phyloP scores from a whole-genome alignment of 768 basidiomycete genomes.

The Mycena alexandri region DNA sequence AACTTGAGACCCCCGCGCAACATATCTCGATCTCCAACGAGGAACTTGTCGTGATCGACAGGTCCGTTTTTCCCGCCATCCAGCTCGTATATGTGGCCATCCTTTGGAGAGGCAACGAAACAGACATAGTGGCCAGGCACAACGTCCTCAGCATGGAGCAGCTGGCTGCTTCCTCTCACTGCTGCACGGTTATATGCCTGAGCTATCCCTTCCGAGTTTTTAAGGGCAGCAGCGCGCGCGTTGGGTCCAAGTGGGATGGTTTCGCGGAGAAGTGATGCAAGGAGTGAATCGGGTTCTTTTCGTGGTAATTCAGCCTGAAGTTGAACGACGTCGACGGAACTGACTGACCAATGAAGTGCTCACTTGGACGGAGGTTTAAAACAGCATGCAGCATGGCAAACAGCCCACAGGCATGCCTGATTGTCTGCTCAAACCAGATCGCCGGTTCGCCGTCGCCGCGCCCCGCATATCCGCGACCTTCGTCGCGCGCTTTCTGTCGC shows the following conservation, averaged over 20 bases:
- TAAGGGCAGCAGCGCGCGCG: conserved; percentile 34
- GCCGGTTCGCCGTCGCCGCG: conserved; percentile 27
- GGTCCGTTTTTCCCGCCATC: conserved; percentile 40
- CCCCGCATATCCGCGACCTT: conserved; percentile 31
- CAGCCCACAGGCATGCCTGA: conserved; percentile 36
- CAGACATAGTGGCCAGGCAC: conserved; percentile 35
- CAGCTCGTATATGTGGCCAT: conserved; percentile 39
- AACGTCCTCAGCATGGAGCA: conserved; percentile 28
- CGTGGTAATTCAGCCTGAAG: neutral
- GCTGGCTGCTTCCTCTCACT: conserved; percentile 25
- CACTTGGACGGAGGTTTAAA: conserved; percentile 24
- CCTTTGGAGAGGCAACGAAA: conserved; percentile 34
- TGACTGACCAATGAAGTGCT: conserved; percentile 31
- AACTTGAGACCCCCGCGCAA: conserved; percentile 35
- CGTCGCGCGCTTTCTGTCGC: conserved; percentile 30
- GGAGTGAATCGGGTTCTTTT: conserved; percentile 30
- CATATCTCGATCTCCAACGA: conserved; percentile 35
- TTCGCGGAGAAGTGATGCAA: conserved; percentile 24
- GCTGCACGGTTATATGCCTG: conserved; percentile 36
- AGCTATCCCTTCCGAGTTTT: conserved; percentile 30
- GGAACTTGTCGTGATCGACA: conserved; percentile 32
- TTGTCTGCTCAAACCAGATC: conserved; percentile 39
- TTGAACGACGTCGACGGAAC: neutral
- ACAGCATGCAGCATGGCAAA: conserved; percentile 38
- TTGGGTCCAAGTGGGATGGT: conserved; percentile 25